Conservation (phyloP, 345 rosid genomes). For the Hibiscus syriacus region DNA sequence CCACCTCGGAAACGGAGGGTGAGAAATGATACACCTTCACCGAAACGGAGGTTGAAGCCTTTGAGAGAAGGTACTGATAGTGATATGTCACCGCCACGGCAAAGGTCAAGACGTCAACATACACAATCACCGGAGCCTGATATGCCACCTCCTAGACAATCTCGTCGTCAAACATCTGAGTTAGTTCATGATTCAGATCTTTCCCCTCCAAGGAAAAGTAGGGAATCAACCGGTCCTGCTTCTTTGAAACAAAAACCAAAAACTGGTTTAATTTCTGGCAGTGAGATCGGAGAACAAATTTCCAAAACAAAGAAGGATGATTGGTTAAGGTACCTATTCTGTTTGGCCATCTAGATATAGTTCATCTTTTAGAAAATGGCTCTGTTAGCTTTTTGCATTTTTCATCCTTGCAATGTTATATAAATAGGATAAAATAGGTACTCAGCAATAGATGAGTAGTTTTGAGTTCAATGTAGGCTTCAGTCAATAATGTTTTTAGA, state of each 20-base stretch:
- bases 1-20: slow-evolving; percentile 23
- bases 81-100: slow-evolving; percentile 10
- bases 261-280: slow-evolving; percentile 68
- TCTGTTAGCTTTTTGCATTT: not conserved
- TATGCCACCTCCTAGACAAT: slow-evolving; percentile 21
- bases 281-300: slow-evolving; percentile 51
- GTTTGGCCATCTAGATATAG: slow-evolving; percentile 1
- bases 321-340: slow-evolving; percentile 37
- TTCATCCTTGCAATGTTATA: not conserved
- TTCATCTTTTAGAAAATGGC: not conserved
- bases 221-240: slow-evolving; percentile 27
- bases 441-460: not conserved
- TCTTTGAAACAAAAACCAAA: slow-evolving; percentile 34
- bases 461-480: not conserved
- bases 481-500: not conserved
- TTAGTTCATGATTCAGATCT: slow-evolving; percentile 24
- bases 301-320: slow-evolving; percentile 55
- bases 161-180: slow-evolving; percentile 9
- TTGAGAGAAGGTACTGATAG: slow-evolving; percentile 1
- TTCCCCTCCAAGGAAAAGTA: slow-evolving; percentile 56
- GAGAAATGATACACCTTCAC: slow-evolving; percentile 1
- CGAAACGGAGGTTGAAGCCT: slow-evolving; percentile 2
- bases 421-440: not conserved
- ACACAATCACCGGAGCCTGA: slow-evolving; percentile 27
- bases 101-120: not conserved